These are phyloP conservation scores for Cucumis hystrix DNA, from an alignment of 306 rosid genomes.

Conservation along the genomic window DNA sequence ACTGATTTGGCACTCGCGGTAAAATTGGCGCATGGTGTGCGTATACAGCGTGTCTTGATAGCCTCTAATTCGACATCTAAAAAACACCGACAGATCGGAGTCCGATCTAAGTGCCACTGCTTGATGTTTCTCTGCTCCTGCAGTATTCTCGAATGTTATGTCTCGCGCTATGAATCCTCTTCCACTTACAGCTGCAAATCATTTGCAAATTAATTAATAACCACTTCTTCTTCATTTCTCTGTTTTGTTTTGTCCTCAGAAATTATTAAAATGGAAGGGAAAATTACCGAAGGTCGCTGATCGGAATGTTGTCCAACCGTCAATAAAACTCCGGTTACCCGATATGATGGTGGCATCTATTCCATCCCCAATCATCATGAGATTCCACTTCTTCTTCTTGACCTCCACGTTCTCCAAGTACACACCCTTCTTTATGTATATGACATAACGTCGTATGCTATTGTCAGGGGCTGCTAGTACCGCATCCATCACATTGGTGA, in stretches of 20 bases:
- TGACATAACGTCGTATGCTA: slow-evolving; percentile 56
- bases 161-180: slow-evolving; percentile 76
- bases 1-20: slow-evolving; percentile 50
- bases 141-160: slow-evolving; percentile 62
- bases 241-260: no score
- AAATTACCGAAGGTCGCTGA: slow-evolving; percentile 45
- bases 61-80: slow-evolving; percentile 41
- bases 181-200: slow-evolving; percentile 49
- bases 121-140: slow-evolving; percentile 74
- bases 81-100: slow-evolving; percentile 70
- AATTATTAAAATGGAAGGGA: no score
- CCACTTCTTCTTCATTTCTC: no score
- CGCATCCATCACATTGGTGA: slow-evolving; percentile 47
- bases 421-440: slow-evolving; percentile 52
- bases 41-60: slow-evolving; percentile 79
- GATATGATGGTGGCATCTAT: slow-evolving; percentile 54
- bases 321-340: slow-evolving; percentile 38
- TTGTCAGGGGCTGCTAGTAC: slow-evolving; percentile 59
- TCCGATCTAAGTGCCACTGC: slow-evolving; percentile 88
- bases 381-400: slow-evolving; percentile 86
- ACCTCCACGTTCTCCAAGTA: slow-evolving; percentile 67
- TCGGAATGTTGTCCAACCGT: slow-evolving; percentile 81
- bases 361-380: slow-evolving; percentile 79
- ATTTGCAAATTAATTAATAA: no score
- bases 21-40: slow-evolving; percentile 92